Percentiles rank a stretch among this genome's conserved stretches.
Conservation (phyloP, 345 rosid species). For the Eucalyptus melliodora region DNA sequence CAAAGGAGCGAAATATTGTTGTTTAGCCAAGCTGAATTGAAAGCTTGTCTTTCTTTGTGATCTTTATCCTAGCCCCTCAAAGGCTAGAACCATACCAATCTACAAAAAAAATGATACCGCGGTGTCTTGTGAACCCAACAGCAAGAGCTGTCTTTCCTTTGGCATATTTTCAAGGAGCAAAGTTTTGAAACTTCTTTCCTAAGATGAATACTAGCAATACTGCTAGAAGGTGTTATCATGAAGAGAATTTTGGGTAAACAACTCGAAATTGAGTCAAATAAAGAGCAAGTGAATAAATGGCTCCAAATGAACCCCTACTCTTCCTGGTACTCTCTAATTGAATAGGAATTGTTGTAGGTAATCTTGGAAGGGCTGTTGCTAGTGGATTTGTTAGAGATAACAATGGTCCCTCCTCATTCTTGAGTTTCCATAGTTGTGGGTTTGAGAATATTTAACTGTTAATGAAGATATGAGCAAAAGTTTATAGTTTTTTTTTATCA, state of each 20-base stretch:
- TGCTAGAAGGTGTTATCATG: neutral
- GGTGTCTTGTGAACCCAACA: too few relatives aligned
- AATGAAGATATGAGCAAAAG: neutral
- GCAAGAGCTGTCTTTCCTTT: neutral
- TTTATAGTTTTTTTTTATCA: neutral
- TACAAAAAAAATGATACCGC: too few relatives aligned
- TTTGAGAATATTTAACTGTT: neutral
- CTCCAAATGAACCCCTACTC: neutral
- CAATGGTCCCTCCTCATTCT: neutral
- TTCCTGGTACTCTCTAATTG: neutral
- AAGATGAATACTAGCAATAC: neutral
- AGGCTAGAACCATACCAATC: too few relatives aligned
- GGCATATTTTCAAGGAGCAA: neutral
- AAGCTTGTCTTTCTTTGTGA: too few relatives aligned
- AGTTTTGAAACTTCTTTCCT: neutral
- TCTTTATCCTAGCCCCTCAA: too few relatives aligned
- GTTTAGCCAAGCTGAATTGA: neutral
- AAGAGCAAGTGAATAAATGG: neutral
- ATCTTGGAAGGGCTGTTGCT: neutral
- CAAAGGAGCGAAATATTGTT: too few relatives aligned
- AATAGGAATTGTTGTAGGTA: neutral
- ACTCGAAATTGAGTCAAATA: neutral
- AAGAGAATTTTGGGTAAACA: neutral
- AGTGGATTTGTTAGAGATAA: neutral
- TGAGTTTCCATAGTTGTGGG: too few relatives aligned